Conservation (phyloP, 768 basidiomycete genomes). For the Agaricus blazei region DNA sequence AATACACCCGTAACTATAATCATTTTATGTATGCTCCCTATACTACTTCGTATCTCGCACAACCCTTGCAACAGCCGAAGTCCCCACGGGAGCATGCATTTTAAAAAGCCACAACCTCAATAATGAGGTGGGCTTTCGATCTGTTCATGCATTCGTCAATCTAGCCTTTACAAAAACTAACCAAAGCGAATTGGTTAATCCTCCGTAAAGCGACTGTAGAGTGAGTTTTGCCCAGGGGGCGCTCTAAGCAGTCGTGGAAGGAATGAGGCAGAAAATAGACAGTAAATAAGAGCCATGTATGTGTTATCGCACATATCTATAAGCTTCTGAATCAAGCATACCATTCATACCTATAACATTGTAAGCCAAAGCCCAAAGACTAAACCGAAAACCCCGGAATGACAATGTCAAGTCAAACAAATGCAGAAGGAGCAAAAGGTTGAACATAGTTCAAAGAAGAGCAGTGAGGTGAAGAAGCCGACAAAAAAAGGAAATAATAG, state of each 20-base stretch:
- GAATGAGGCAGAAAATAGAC: neutral
- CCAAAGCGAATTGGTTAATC: neutral
- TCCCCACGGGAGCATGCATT: slow-evolving; percentile 69
- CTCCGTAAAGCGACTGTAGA: neutral
- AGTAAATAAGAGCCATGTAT: no score
- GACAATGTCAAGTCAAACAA: neutral
- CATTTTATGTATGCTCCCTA: slow-evolving; percentile 62
- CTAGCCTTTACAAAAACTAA: neutral
- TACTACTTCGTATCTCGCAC: slow-evolving; percentile 81
- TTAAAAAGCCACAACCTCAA: slow-evolving; percentile 24
- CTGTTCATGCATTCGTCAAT: slow-evolving; percentile 3
- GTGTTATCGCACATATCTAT: neutral
- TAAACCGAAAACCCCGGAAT: neutral
- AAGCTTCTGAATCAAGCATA: neutral
- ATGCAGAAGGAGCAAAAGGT: neutral
- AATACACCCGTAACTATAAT: neutral
- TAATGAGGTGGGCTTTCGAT: neutral
- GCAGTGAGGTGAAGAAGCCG: neutral
- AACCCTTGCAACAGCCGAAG: slow-evolving; percentile 71
- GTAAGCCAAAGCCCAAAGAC: neutral
- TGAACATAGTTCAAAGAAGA: no score
- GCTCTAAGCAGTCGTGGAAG: neutral
- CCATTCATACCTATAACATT: neutral
- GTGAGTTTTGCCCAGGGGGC: neutral
- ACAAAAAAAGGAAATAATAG: neutral